Evolutionary conservation across 2,329 filamentous ascomycete species (phyloP), one percentile per base, ranked within the genome.

Genomic region (Metarhizium guizhouense): DNA sequence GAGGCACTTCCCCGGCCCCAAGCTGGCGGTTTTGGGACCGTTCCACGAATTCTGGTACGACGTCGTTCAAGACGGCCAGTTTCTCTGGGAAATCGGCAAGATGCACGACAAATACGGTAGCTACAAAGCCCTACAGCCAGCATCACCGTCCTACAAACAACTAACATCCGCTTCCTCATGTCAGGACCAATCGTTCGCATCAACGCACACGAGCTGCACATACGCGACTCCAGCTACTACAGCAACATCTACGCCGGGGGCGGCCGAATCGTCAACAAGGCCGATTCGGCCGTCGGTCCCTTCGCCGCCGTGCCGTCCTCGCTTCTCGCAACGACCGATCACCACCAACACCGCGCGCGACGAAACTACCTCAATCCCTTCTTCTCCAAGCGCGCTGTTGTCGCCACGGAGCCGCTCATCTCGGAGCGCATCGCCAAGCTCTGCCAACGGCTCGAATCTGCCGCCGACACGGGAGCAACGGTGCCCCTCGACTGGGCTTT

Each of bases 101-200:
- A 60, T 68, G 59, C 67, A 69, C 55, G 56, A 64, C 32, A 59
- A 63, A 59, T 69, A 68, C 50, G 66, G 67, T 65, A 51, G 18
- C 1, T 11, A 1, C 32, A 11, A 11, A 7, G 32, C 32, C 7
- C 25, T 25, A 25, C 25, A 25, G 25, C 25, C 32, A 11, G 32
- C 32, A 7, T 34, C 32, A 2, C 32, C 7, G 32, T 34, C 7
- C 32, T 34, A 11, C 32, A 34, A 54, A 11, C 40, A 54, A 11
- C 40, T 42, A 42, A 14, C 16, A 3, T 36, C 25, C 25, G 51
- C 4, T 30, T 25, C 48, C 25, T n/a, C 51, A 47, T 25, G 18
- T 8, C 11, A 65, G 63, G 70, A 2, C 66, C 68, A 0, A 67
- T 72, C n/a, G 58, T 71, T 42, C 61, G 68, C 8, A 65, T 71